phyloP scores from a whole-genome alignment of 2,329 filamentous ascomycete genomes.

The Didymella lethalis region DNA sequence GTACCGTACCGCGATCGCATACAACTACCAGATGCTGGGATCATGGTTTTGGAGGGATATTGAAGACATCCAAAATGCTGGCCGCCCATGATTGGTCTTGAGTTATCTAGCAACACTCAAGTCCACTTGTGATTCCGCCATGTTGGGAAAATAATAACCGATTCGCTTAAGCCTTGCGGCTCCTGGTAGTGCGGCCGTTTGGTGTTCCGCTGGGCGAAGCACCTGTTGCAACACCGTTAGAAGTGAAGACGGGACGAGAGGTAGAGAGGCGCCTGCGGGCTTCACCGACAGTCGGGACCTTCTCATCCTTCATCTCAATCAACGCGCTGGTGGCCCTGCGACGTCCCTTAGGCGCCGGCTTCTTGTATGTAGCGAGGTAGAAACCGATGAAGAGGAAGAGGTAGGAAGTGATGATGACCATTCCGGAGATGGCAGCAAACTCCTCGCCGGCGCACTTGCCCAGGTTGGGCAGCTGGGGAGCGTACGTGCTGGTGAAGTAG shows the following conservation, averaged over 20 bases:
- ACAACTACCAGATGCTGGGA: not conserved
- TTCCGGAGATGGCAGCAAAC: constrained; percentile 92
- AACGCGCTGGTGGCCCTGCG: constrained; percentile 83
- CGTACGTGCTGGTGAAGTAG: constrained; percentile 95
- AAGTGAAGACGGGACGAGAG: constrained; percentile 52
- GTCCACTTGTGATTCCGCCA: not conserved
- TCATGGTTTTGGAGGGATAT: not conserved
- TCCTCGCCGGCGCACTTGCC: constrained; percentile 94
- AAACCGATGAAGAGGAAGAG: constrained; percentile 98
- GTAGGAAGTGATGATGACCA: constrained; percentile 92
- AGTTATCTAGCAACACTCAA: not conserved
- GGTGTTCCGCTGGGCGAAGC: constrained; percentile 56
- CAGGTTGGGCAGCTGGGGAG: constrained; percentile 79
- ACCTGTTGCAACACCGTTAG: constrained; percentile 53
- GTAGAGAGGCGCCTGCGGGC: constrained; percentile 58
- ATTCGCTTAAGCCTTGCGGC: constrained; percentile 71
- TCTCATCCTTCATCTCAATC: constrained; percentile 81
- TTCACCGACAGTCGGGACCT: constrained; percentile 64
- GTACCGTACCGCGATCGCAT: not conserved
- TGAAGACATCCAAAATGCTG: not conserved
- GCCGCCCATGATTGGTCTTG: not conserved
- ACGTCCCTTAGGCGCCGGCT: constrained; percentile 76
- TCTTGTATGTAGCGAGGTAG: constrained; percentile 96
- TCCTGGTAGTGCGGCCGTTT: constrained; percentile 70
- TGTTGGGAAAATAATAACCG: not conserved